These are phyloP conservation scores for Apiospora arundinis DNA, from an alignment of 2,329 filamentous ascomycete genomes.

Conservation along the genomic window DNA sequence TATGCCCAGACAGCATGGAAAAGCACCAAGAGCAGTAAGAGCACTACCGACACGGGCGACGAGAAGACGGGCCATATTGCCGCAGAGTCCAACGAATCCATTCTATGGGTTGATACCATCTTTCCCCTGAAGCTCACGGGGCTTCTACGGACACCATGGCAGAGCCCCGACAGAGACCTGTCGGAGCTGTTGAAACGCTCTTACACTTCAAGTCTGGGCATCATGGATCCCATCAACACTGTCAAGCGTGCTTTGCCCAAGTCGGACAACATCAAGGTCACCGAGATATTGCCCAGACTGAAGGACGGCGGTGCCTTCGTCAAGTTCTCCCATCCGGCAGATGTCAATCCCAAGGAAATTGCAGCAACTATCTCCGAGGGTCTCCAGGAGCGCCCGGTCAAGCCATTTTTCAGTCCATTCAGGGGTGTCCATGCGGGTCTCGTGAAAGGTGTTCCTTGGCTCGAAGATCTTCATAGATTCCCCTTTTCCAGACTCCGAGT, in stretches of 20 bases:
- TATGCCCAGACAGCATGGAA: constrained; percentile 42
- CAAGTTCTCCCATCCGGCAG: constrained; percentile 51
- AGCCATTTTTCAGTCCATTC: constrained; percentile 91
- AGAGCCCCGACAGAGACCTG: constrained; percentile 54
- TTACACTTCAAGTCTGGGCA: constrained; percentile 55
- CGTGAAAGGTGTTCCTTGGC: constrained; percentile 87
- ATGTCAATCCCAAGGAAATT: constrained; percentile 57
- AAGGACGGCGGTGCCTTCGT: constrained; percentile 95
- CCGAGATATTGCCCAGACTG: constrained; percentile 80
- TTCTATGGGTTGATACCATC: constrained; percentile 88
- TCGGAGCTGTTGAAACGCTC: constrained; percentile 58
- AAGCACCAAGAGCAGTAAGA: constrained; percentile 39
- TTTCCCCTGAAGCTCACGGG: constrained; percentile 77
- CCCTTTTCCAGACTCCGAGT: constrained; percentile 79
- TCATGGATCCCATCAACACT: constrained; percentile 58
- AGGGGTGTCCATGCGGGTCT: constrained; percentile 71
- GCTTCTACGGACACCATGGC: constrained; percentile 54
- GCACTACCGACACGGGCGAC: constrained; percentile 51
- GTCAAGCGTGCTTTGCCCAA: constrained; percentile 69
- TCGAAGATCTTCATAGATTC: constrained; percentile 87
- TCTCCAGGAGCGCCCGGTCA: constrained; percentile 73
- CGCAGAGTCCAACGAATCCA: constrained; percentile 76
- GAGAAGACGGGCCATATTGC: constrained; percentile 82
- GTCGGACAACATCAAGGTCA: constrained; percentile 70
- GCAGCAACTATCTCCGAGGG: constrained; percentile 67